Evolutionary conservation across 2,329 filamentous ascomycete species (phyloP).

Genomic region (Stemphylium vesicarium): DNA sequence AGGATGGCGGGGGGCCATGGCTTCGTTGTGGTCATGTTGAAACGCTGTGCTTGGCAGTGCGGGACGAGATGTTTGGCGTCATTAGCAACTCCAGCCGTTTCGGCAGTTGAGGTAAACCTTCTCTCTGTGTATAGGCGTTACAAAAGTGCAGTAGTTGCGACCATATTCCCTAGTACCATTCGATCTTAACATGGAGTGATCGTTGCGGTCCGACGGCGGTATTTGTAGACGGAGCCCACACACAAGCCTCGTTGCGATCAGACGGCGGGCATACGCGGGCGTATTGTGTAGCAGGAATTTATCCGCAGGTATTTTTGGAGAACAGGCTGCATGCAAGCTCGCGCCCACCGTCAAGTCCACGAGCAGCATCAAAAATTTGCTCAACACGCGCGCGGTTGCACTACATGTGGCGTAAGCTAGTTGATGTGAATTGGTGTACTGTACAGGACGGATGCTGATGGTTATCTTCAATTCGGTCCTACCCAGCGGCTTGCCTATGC

Average conservation of each 20-base stretch:
- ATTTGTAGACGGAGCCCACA: no score
- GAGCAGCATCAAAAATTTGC: neutral
- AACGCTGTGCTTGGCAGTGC: conserved; percentile 29
- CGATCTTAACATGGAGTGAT: neutral
- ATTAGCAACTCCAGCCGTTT: conserved; percentile 5
- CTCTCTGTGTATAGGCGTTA: neutral
- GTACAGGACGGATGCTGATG: no score
- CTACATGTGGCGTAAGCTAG: no score
- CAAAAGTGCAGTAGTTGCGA: neutral
- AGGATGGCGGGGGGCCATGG: conserved; percentile 24
- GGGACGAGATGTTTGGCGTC: conserved; percentile 13
- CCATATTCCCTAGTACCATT: neutral
- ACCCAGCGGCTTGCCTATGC: neutral
- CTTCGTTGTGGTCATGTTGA: conserved; percentile 21
- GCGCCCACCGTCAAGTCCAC: conserved; percentile 4
- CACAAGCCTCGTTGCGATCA: no score
- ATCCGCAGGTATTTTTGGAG: conserved; percentile 15
- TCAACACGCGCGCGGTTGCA: neutral
- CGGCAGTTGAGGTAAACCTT: conserved; percentile 18
- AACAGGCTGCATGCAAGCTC: neutral
- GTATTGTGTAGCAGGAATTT: conserved; percentile 9
- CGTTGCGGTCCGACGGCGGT: neutral
- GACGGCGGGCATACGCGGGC: neutral
- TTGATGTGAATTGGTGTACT: no score
- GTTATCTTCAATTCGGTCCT: no score